Evolutionary conservation across 495 filamentous ascomycete species (phyloP), one percentile per base, ranked within the genome.

Genomic region (Ascodesmis nigricans): DNA sequence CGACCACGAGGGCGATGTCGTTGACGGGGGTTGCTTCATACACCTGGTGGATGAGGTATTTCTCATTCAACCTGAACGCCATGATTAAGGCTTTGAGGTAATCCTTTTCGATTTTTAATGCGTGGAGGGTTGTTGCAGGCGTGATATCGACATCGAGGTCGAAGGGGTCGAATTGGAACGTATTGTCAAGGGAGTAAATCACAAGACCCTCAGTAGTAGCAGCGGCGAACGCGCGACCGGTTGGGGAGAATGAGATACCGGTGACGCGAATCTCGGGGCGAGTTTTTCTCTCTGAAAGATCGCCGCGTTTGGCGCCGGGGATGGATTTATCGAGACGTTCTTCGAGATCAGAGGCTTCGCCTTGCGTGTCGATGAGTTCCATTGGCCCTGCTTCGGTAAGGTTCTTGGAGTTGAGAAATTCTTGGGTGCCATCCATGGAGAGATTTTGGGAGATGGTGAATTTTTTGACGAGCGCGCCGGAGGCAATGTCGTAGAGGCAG

Each of bases 121-220:
- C 73, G 6, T 68, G 62, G 1, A 91, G 57, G 2, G 80, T 91
- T 20, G 64, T 75, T 1, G 72, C 70, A 0, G 82, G 81, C 3
- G 87, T 97, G 39, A 95, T 75, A 26, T 75, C 71, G 44, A 95
- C 74, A 46, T 91, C 83, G 4, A 97, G 71, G 53, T 97, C 90
- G 52, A 90, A 91, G 1, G 87, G 87, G 53, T 97, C 87, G 46
- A 97, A 97, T 39, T 69, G 61, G 17, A 83, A 63, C 2, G 66
- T 63, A 11, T 63, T 72, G 49, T 95, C 87, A 23, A 95, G 60
- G 34, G 74, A 80, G 55, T 92, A 97, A 40, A 97, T 71, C 31
- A 97, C 63, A 19, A 97, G 60, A 9, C 87, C 87, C 58, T 97
- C 87, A 2, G 87, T 95, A 5, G 75, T 81, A 6, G 90, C 82